Base-by-base conservation (phyloP, 2,329 filamentous ascomycete genomes). In the Colletotrichum ledebouriae region DNA sequence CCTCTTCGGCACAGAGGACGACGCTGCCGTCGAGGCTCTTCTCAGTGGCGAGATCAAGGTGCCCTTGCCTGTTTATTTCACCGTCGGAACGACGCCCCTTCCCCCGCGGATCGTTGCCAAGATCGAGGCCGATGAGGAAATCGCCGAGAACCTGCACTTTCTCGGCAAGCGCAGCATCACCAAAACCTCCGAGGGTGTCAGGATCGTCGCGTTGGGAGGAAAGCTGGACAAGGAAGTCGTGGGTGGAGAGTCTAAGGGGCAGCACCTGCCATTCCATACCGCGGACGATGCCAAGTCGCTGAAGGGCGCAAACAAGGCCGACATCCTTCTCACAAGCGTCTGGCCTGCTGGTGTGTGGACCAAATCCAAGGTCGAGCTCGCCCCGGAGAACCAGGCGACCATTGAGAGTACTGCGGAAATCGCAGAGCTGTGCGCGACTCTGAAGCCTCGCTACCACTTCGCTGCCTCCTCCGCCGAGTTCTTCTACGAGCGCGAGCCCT, bases 381-480 rank as follows among this genome's bases (percentile, higher is more conserved):
- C 84, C 6, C 83, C 87, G 4, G 85, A 87, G 11, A 82, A 84
- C 4, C 77, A 82, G n/a, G 78, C 80, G 2, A 78, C 85, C 4
- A 82, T 89, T 0, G 73, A 82, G 22, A 85, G 86, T 64, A 87
- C 88, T n/a, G 85, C 89, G 60, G 88, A 90, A 63, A 83, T 98
- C 47, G 89, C 94, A 6, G 92, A 97, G 68, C 85, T 99, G 11
- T 95, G 92, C 74, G 85, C 90, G 3, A 81, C 88, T 0, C 80
- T 99, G 20, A 96, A 94, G 77, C 96, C 96, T n/a, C 90, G 93
- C 33, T 99, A 99, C 76, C 94, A 98, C 78, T 90, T 98, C 75
- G 89, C 93, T 2, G 84, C 87, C 3, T 92, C 92, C 0, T 85
- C 88, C 1, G 78, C 77, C 9, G 80, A 85, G 6, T 90, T 90